Percentiles rank a stretch among this genome's conserved stretches.
Conservation (phyloP, 192 early-diverging fungal species). For the Chytriomyces sp. region DNA sequence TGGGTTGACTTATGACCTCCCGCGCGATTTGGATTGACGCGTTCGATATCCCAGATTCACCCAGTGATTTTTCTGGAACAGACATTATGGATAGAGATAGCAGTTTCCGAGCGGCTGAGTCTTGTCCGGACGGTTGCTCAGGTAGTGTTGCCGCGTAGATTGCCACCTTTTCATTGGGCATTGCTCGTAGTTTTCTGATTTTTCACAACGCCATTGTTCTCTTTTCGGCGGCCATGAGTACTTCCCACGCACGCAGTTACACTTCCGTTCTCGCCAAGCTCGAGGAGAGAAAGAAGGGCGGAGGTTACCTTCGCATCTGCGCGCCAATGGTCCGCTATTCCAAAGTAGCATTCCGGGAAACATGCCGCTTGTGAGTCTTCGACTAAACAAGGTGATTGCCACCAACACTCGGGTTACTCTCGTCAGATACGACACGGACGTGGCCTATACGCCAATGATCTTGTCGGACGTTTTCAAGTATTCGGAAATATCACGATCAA, state of each 20-base stretch:
- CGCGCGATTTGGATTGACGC: no score
- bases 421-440: constrained; percentile 78
- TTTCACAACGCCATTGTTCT: no score
- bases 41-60: no score
- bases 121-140: no score
- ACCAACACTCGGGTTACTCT: neutral
- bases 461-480: constrained; percentile 88
- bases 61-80: no score
- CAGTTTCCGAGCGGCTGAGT: no score
- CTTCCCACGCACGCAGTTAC: neutral
- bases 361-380: constrained; percentile 69
- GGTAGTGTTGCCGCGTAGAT: no score
- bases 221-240: neutral
- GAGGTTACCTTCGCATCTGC: constrained; percentile 72
- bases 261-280: constrained; percentile 17
- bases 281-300: constrained; percentile 18
- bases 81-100: no score
- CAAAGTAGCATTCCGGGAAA: constrained; percentile 88
- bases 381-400: no score
- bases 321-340: constrained; percentile 98
- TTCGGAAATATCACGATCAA: constrained; percentile 75
- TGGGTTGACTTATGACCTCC: no score
- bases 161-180: no score
- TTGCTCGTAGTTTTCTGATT: no score
- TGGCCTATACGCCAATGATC: constrained; percentile 96